Evolutionary conservation across 2,329 filamentous ascomycete genomes (phyloP), one percentile per base, ranked within the genome.

Genomic region (Xenosphaeropsis pyriputrescens): DNA sequence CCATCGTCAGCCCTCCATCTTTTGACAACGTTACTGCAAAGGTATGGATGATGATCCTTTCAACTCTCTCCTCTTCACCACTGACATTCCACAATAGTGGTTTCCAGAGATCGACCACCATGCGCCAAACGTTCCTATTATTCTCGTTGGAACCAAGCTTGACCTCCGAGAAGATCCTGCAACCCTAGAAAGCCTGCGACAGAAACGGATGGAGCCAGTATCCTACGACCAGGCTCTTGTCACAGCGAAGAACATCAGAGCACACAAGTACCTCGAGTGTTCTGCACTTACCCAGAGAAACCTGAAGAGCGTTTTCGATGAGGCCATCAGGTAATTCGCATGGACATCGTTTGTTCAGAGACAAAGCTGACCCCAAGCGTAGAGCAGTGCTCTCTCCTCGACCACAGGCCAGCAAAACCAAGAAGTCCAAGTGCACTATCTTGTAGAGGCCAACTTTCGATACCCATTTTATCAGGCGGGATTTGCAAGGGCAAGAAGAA

Each of bases 11-110:
- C 75, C 89, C 89, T 35, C 85, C 91, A 16, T 95, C 89, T 22
- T 96, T 95, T 56, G 91, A 96, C 64, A 98, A 98, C 75, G 89
- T 98, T 58, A 91, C 86, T 66, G 88, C 88, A 43, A 98, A 96
- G 80, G 88, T 94, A 68, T 48, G 68, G 54, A 29, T 14, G 43
- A 26, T 26, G 22, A 26, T 26, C 12, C 12, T 6, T 26, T 26
- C 22, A 26, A 26, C 22, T 12, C 12, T 6, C n/a, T 7, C 11
- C 2, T 14, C 16, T 34, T 8, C 36, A 22, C 40, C 43, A 41
- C 22, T 26, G 22, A 26, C 22, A 9, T 26, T 35, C 45, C 32
- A 43, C 32, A 18, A n/a, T 45, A 96, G 86, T 96, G 89, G 89
- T 89, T 81, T 62, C 89, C 91, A 40, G 89, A 98, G 61, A 96